These are phyloP conservation scores for Periglandula ipomoeae DNA, from an alignment of 2,329 filamentous ascomycete genomes.

Conservation along the genomic window DNA sequence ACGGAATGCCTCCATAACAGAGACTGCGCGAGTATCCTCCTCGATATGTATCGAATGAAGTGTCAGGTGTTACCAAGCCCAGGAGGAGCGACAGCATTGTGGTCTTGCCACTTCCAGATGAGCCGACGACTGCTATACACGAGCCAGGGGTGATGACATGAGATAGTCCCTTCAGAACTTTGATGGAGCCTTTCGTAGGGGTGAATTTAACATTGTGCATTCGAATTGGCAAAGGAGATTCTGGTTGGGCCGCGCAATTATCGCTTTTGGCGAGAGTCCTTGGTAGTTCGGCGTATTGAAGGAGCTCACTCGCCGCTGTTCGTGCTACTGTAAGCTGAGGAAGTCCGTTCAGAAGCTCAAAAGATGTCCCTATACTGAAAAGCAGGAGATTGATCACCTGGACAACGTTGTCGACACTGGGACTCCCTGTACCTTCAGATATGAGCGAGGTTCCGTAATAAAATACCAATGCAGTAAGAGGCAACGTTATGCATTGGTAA, in stretches of 20 bases:
- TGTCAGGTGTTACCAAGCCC: conserved; percentile 50
- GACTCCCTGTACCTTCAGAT: conserved; percentile 30
- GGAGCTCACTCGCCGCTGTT: conserved; percentile 61
- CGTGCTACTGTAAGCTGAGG: conserved; percentile 72
- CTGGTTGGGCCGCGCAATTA: conserved; percentile 25
- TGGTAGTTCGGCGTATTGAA: conserved; percentile 50
- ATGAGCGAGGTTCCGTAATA: conserved; percentile 69
- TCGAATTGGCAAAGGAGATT: conserved; percentile 35
- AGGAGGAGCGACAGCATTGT: conserved; percentile 70
- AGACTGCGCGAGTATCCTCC: conserved; percentile 30
- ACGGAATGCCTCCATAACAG: conserved; percentile 49
- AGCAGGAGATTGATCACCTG: conserved; percentile 74
- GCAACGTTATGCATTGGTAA: conserved; percentile 63
- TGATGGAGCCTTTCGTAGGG: not conserved
- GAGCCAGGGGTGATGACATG: conserved; percentile 53
- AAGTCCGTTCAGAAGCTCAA: conserved; percentile 60
- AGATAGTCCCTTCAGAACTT: conserved; percentile 20
- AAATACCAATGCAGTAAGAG: conserved; percentile 70
- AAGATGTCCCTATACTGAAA: conserved; percentile 70
- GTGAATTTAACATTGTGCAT: conserved; percentile 48
- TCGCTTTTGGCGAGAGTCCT: not conserved
- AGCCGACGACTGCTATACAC: conserved; percentile 70
- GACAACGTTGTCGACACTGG: conserved; percentile 51
- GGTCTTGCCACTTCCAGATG: conserved; percentile 85
- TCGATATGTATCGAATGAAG: not conserved